Evolutionary conservation across 129 eudicot species (phyloP).

Genomic region (Chrysanthemum seticuspe): DNA sequence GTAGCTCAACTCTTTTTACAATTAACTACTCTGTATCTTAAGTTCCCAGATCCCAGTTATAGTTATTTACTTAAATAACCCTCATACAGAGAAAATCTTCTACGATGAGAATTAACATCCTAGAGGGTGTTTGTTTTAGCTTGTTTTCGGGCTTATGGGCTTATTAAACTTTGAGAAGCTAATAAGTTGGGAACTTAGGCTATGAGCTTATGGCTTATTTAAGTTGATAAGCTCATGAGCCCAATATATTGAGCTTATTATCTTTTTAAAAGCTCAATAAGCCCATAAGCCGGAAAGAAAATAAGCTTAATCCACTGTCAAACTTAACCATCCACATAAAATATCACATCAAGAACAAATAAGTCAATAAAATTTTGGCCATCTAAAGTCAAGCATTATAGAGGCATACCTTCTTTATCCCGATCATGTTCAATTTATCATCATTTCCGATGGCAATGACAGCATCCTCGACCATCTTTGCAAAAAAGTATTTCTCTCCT

Average conservation of each 20-base stretch:
- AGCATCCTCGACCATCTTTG: slow-evolving; percentile 13
- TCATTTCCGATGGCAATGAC: too few relatives aligned
- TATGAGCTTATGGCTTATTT: too few relatives aligned
- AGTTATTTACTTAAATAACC: not conserved
- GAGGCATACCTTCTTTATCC: slow-evolving; percentile 75
- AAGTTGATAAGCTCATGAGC: too few relatives aligned
- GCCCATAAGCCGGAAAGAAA: too few relatives aligned
- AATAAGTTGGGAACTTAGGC: too few relatives aligned
- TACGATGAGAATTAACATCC: slow-evolving; percentile 7
- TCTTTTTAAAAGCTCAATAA: too few relatives aligned
- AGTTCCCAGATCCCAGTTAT: too few relatives aligned
- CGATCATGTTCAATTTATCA: slow-evolving; percentile 70
- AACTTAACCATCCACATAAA: not conserved
- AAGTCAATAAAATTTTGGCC: slow-evolving; percentile 1
- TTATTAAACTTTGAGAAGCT: too few relatives aligned
- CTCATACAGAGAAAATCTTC: not conserved
- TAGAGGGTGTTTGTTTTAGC: not conserved
- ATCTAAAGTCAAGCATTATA: not conserved
- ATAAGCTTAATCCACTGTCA: not conserved
- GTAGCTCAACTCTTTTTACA: not conserved
- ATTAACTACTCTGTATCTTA: not conserved
- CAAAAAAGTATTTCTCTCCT: slow-evolving; percentile 97
- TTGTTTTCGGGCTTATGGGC: too few relatives aligned
- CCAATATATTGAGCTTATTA: too few relatives aligned
- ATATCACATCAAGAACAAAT: not conserved